These are phyloP conservation scores for Phytophthora syringae DNA, from an alignment of 352 stramenopile genomes.

Conservation along the genomic window DNA sequence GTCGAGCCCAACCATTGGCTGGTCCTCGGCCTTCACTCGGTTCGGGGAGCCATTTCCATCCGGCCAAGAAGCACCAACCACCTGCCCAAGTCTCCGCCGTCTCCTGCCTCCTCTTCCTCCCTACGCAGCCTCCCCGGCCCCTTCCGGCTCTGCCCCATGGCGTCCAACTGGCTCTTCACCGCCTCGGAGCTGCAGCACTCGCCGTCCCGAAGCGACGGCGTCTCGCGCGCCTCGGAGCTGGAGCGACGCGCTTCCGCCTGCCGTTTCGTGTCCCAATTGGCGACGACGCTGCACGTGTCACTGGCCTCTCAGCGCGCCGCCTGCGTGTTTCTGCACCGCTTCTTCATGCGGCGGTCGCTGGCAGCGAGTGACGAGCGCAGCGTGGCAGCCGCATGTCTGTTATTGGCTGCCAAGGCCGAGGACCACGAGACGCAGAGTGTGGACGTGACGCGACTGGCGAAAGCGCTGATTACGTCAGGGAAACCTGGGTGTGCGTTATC, in stretches of 20 bases:
- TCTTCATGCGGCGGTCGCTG: slow-evolving; percentile 52
- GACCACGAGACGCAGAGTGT: slow-evolving; percentile 40
- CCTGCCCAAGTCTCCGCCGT: neutral
- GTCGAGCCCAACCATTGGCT: neutral
- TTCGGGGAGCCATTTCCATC: slow-evolving; percentile 18
- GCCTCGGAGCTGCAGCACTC: slow-evolving; percentile 34
- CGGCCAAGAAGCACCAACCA: slow-evolving; percentile 8
- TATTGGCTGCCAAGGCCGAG: slow-evolving; percentile 58
- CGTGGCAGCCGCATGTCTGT: slow-evolving; percentile 46
- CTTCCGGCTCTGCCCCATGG: slow-evolving; percentile 13
- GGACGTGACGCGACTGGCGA: slow-evolving; percentile 35
- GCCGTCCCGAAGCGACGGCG: slow-evolving; percentile 42
- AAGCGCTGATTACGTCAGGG: slow-evolving; percentile 12
- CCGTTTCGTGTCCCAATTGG: slow-evolving; percentile 42
- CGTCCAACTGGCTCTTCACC: slow-evolving; percentile 49
- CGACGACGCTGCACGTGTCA: slow-evolving; percentile 33
- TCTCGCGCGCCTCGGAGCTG: slow-evolving; percentile 36
- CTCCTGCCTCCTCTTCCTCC: slow-evolving; percentile 4
- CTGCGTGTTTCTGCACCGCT: slow-evolving; percentile 60
- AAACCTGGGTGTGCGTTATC: neutral
- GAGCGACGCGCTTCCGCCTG: slow-evolving; percentile 37
- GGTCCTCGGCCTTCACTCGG: neutral
- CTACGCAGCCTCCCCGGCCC: slow-evolving; percentile 6
- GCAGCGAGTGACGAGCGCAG: slow-evolving; percentile 31
- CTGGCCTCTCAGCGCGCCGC: slow-evolving; percentile 45